phyloP scores from a whole-genome alignment of 2,329 filamentous ascomycete species.

The Stagonosporopsis rhizophila region DNA sequence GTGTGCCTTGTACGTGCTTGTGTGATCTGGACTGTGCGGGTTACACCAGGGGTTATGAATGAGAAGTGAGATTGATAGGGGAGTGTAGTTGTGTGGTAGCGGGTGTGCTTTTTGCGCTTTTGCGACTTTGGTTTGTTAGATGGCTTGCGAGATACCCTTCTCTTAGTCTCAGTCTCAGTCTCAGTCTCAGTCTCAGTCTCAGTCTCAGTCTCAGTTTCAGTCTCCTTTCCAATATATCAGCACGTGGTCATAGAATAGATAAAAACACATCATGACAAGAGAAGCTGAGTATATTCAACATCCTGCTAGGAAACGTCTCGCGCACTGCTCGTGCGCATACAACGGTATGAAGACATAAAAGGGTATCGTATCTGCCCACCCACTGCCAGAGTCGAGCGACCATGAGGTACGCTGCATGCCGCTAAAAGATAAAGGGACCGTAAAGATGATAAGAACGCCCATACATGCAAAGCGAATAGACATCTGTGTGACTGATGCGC shows the following conservation, averaged over 20 bases:
- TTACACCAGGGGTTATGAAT: too few species aligned
- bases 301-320: neutral
- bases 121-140: neutral
- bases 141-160: conserved; percentile 30
- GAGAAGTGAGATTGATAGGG: neutral
- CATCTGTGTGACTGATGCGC: neutral
- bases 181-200: neutral
- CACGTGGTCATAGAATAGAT: too few species aligned
- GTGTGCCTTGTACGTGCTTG: conserved; percentile 51
- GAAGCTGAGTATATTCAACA: neutral
- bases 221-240: too few species aligned
- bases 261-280: neutral
- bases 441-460: conserved; percentile 19
- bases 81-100: neutral
- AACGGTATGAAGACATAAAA: conserved; percentile 18
- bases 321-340: neutral
- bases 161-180: neutral
- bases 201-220: too few species aligned
- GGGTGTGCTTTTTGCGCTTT: neutral
- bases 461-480: conserved; percentile 20
- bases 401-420: conserved; percentile 18
- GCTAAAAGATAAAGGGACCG: conserved; percentile 20
- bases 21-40: conserved; percentile 25
- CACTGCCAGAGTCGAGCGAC: conserved; percentile 13
- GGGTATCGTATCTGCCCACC: conserved; percentile 31